Percentiles rank a stretch among this genome's conserved stretches.
Conservation (phyloP, 1,284 basidiomycete species). For the Sporisorium iseilematis-ciliati region DNA sequence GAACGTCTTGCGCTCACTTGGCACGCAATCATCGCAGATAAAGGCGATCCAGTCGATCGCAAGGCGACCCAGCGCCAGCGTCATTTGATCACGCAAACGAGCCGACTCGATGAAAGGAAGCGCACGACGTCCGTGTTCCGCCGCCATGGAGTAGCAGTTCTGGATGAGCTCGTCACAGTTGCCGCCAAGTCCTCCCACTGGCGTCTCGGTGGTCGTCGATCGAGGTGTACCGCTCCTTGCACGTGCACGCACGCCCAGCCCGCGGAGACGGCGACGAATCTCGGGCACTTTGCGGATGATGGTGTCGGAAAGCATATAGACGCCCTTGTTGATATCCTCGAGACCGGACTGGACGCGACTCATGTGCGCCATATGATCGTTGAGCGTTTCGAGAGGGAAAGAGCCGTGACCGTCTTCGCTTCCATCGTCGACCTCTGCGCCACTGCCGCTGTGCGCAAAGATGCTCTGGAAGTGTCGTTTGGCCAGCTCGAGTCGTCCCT, state of each 20-base stretch:
- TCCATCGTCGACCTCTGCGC: constrained; percentile 59
- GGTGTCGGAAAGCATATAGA: constrained; percentile 89
- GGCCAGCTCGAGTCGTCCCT: constrained; percentile 79
- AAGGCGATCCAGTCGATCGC: constrained; percentile 86
- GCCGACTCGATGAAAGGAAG: constrained; percentile 67
- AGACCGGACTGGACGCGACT: constrained; percentile 89
- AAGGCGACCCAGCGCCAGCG: constrained; percentile 60
- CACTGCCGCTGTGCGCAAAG: constrained; percentile 34
- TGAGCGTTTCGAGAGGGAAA: constrained; percentile 75
- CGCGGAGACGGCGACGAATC: constrained; percentile 50
- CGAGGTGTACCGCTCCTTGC: constrained; percentile 23
- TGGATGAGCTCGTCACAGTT: constrained; percentile 80
- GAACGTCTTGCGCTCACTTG: constrained; percentile 95
- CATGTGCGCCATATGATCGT: constrained; percentile 91
- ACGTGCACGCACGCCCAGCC: constrained; percentile 24
- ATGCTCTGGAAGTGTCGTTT: constrained; percentile 79
- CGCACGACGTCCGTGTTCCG: constrained; percentile 75
- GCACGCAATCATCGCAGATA: constrained; percentile 97
- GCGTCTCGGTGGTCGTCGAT: constrained; percentile 28
- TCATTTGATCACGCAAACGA: constrained; percentile 61
- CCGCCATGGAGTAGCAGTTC: constrained; percentile 97
- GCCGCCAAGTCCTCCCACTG: constrained; percentile 33
- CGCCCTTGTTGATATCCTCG: constrained; percentile 87
- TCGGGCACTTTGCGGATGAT: constrained; percentile 79
- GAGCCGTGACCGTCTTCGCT: constrained; percentile 46